Evolutionary conservation across 441 rosid genomes (phyloP), one percentile per base, ranked within the genome.

Genomic region (Gossypium trilobum): DNA sequence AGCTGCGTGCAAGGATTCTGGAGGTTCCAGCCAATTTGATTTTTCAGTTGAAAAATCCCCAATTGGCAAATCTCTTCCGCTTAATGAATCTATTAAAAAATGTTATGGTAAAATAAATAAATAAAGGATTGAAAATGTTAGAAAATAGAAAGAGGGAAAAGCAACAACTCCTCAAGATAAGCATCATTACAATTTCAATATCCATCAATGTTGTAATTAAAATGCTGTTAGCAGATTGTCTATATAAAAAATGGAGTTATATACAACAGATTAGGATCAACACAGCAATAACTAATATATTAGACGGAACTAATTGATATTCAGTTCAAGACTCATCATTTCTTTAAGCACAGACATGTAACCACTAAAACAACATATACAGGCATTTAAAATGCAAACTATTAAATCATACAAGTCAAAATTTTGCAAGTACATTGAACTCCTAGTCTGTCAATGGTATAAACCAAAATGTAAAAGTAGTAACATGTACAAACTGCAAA

Each of bases 71-170:
- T 54, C 74, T 68, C 68, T 81, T 33, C 68, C 55, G 31, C 42
- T 60, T 54, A 66, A 46, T 20, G 83, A 63, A 77, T 75, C 88
- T 85, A 73, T 46, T 77, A 70, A 59, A 55, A 55, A 73, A 70
- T 60, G 72, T 52, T 65, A 64, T 56, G 76, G 73, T 27, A 71
- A 61, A 54, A 76, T 58, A 22, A 61, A 33, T 75, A 66, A 54
- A 46, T 9, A 17, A 55, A 31, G 6, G 7, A 31, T 42, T 42
- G 5, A 65, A 20, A 65, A 5, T 22, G 55, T 23, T 44, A 10
- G 55, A 65, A 65, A 8, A 44, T 25, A 23, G 42, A 44, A 65
- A 2, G n/a, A 11, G 42, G 11, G 8, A 44, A 7, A 29, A 65
- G n/a, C 46, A 14, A 44, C 20, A 52, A 52, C 58, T 17, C 17